Evolutionary conservation across 441 rosid genomes (phyloP), one percentile per base, ranked within the genome.

Genomic region (Pelargonium exstipulatum): DNA sequence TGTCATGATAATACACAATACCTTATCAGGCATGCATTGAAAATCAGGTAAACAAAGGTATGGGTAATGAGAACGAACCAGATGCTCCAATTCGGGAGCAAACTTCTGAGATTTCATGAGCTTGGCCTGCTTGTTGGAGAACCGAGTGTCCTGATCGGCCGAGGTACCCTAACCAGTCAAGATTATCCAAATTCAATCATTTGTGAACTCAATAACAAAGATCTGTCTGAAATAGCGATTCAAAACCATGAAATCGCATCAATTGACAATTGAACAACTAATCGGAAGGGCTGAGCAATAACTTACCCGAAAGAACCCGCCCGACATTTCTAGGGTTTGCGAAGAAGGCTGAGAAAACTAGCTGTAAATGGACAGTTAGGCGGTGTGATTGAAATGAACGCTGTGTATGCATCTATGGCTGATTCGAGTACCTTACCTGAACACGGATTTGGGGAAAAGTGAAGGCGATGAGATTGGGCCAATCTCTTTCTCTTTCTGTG

Each of bases 61-160:
- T 53, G 22, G 24, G 9, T 53, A 32, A 32, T 32, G 10, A 46
- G 65, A 73, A 76, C 89, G 55, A 48, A 95, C 99, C 90, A 90
- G 86, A 81, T 84, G 85, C 8, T 95, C 99, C 82, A 92, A 79
- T 71, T 95, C 96, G 6, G 97, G 76, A 64, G 95, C 81, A 55
- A 95, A 92, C 83, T 95, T 95, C 87, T 90, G 98, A 73, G 97
- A 85, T 75, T 95, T 95, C 83, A 92, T 22, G 49, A 95, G 86
- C 81, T 90, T 95, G 2, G 96, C 98, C 78, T 95, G 99, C 86
- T 95, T 95, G 90, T 95, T 92, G 26, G 99, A 95, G 82, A 92
- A 95, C 70, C 99, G 86, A 70, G 98, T 95, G 75, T 95, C 98
- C 70, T 95, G 99, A 71, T 95, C 99, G 22, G 97, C 97, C 69